Evolutionary conservation across 2,329 filamentous ascomycete species (phyloP), one percentile per base, ranked within the genome.

Genomic region (Pseudocercospora vitis): DNA sequence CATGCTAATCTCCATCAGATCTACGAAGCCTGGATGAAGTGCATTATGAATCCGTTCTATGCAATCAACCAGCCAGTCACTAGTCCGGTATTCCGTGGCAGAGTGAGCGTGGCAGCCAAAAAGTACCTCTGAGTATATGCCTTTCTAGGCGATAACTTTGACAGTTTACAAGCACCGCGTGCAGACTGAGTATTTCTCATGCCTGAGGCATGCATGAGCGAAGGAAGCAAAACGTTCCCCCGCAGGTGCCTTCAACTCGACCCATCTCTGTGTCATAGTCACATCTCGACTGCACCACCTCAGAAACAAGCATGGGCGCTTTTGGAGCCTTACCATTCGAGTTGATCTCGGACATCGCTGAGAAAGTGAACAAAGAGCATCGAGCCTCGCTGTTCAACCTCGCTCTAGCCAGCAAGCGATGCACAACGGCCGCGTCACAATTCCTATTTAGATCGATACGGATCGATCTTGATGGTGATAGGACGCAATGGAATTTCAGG

Each of bases 21-120:
- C 9, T 97, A 96, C 74, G 94, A 99, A 74, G 90, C 86, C 63
- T 99, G 92, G 86, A 83, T 96, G 61, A 99, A 99, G 80, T 89
- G 91, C 9, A 85, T 91, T 53, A 97, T 99, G 94, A 97, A 85
- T 69, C 94, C 94, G 0, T 99, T 99, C 71, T 97, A 96, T 76
- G 80, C 81, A 50, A 83, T 87, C 51, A 92, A 95, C 61, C 88
- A 88, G 79, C 86, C 89, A 63, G 85, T 99, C 48, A 84, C 81
- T 68, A 97, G 91, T 72, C 88, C 90, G 0, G 82, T 96, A 1
- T 99, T 99, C 71, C 81, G 89, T 62, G 78, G 82, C 52, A 83
- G 88, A 66, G 91, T 99, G 16, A 85, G 84, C 1, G 89, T 89
- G 2, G 92, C 92, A 0, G 94, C 91, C 62, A 90, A 89, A 75